Base-by-base conservation (phyloP, 768 basidiomycete species). In the Xerocomellus dryophilus region DNA sequence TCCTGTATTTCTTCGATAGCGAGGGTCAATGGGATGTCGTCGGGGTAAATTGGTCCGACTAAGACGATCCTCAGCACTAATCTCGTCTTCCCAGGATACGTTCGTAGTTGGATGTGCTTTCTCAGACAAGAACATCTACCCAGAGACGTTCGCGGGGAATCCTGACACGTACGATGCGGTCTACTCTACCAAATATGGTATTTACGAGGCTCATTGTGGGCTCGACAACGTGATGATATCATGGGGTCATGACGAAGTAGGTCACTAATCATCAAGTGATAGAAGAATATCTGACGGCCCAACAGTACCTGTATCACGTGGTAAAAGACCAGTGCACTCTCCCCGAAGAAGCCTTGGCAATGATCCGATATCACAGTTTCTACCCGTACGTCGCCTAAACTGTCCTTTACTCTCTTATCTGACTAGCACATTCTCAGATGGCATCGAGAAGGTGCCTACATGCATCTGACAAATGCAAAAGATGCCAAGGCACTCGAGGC, bases 21-120 rank as follows among this genome's bases (percentile, higher is more conserved):
- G 77, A 90, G 66, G 93, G 93, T 7, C 93, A 95, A 72, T 96
- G 93, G 93, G 93, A 93, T 58, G 93, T 95, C 45, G 93, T 96
- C 25, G 93, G 93, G 46, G 88, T 88, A 71, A 63, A 77, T 77
- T 41, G 45, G 9, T 45, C 44, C 31, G 7, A 27, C 9, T 23
- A 39, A 7, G 1, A 18, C 18, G 2, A 18, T 49, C 50, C 48
- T 31, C 44, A 45, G 29, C 36, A 20, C 43, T 56, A 27, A 61
- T 25, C 32, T 8, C 39, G 43, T 34, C 23, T 54, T 54, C 43
- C 44, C 47, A 81, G 81, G 86, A 88, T 60, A 88, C 86, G 0
- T 88, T 84, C 61, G 82, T 93, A 56, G 89, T 93, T 38, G 93
- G 93, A 7, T 93, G 91, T 73, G 81, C 82, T 56, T 93, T 88